Base-by-base conservation (phyloP, 345 rosid species). In the Mallotus nudiflorus region DNA sequence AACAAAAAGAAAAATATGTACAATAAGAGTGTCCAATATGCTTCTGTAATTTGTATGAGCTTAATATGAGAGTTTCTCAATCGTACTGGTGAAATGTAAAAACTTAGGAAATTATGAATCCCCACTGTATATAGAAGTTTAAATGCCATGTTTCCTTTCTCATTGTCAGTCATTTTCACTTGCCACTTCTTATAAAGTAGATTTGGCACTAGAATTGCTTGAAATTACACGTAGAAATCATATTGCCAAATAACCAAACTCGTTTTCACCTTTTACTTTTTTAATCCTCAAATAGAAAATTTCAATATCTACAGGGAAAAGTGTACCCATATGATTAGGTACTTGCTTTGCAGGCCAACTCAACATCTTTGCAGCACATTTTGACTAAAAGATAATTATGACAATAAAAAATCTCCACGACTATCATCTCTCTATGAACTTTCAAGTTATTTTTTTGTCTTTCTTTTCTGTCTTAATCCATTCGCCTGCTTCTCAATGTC, bases 41-140 rank as follows among this genome's bases (percentile, higher is more conserved):
- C 6, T 63, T 63, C 37, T 63, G 53, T 37, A 59, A 59, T 37
- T 9, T 59, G 45, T 25, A 63, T 44, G 52, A 63, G 49, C 13
- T 25, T 63, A 0, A 25, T 46, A 3, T 16, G 37, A 50, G 28
- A 65, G 55, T 65, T 48, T 33, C 18, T 16, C 28, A 40, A 48
- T 65, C 48, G 49, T 65, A 33, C 42, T 65, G 35, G 11, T 65
- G 35, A 44, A 22, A 62, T 62, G 51, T 62, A 37, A 11, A 25
- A 14, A 12, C 45, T 4, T 62, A 62, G 50, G 65, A 39, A 61
- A 39, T 19, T 61, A 29, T 31, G 14, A 42, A 42, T 42, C 14
- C 2, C 9, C 9, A 42, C 9, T 42, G 14, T 42, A 12, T 12
- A 42, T 42, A 12, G 9, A 42, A 42, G 46, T 8, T 42, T 42